Percentiles rank a stretch among this genome's conserved stretches.
phyloP scores from a whole-genome alignment of 2,329 filamentous ascomycete genomes.

The Coniochaeta pulveracea region DNA sequence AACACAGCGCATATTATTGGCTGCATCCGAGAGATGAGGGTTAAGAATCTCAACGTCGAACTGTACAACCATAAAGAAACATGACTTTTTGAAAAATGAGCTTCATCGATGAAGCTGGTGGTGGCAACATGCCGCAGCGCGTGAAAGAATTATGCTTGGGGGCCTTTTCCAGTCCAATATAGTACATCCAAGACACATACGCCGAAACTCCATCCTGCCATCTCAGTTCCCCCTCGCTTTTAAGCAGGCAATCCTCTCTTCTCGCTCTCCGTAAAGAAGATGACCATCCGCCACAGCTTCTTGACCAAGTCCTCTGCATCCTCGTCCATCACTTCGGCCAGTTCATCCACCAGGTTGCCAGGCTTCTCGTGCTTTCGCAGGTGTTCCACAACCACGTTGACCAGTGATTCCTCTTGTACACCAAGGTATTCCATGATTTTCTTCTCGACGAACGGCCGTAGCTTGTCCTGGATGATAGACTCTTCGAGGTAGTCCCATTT shows the following conservation, averaged over 20 bases:
- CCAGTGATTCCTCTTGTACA: constrained; percentile 89
- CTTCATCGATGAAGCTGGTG: no score
- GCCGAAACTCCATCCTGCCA: not conserved
- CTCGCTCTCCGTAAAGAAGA: constrained; percentile 94
- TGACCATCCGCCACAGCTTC: constrained; percentile 97
- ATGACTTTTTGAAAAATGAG: no score
- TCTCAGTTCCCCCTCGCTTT: no score
- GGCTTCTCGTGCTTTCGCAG: constrained; percentile 64
- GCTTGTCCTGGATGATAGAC: constrained; percentile 67
- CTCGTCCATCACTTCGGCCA: constrained; percentile 86
- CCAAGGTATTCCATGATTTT: constrained; percentile 96
- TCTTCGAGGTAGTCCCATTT: constrained; percentile 90
- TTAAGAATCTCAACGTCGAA: no score
- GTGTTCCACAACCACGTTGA: constrained; percentile 86
- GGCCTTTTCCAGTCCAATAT: no score
- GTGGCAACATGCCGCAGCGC: no score
- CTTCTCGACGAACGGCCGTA: constrained; percentile 92
- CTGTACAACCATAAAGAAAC: no score
- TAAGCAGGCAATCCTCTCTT: constrained; percentile 72
- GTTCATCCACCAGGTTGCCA: constrained; percentile 70
- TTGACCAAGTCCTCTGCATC: constrained; percentile 89
- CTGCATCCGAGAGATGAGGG: no score
- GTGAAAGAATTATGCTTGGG: no score
- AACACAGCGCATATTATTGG: no score
- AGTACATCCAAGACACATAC: no score